Evolutionary conservation across 2,329 filamentous ascomycete genomes (phyloP), one percentile per base, ranked within the genome.

Genomic region (Lachnellula subtilissima): DNA sequence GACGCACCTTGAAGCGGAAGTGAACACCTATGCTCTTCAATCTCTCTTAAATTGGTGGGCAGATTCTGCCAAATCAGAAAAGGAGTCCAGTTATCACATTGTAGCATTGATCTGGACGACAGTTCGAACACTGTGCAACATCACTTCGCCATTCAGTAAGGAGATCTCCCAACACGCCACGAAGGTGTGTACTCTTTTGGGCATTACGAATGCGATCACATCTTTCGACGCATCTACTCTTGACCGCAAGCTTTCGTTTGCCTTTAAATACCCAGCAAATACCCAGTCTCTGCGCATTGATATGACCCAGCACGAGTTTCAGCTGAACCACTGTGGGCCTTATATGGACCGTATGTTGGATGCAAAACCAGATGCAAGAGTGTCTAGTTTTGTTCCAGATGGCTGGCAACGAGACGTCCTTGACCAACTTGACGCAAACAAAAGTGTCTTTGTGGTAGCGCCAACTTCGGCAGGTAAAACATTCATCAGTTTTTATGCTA

Each of bases 401-500:
- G 81, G 79, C 3, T 93, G 88, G 89, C 88, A 93, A 70, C 75
- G 86, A 54, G 76, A 82, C 39, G 88, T 92, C 0, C 76, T 93
- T 0, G 86, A 93, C 60, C 81, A 83, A 40, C 85, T 92, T 39
- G 88, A 93, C 68, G 78, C 77, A 0, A 76, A 87, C 53, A 81
- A 84, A 61, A 90, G 86, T 62, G 73, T 90, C 0, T 85, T 92
- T 56, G 86, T 91, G 0, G 84, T 92, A 8, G 88, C 88, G 0
- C 88, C 88, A 0, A 93, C 88, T 0, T 89, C 85, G 23, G 85
- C 89, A 0, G 89, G 89, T 60, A 93, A 92, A 70, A 93, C 88
- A 0, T 93, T 92, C 69, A 92, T 92, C 56, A 87, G 83, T 0
- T 93, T 92, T 70, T 91, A 93, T 64, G 88, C 88, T 1, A 93